These are phyloP conservation scores for Tolypocladium endophyticum DNA, from an alignment of 2,329 filamentous ascomycete genomes.

Conservation along the genomic window DNA sequence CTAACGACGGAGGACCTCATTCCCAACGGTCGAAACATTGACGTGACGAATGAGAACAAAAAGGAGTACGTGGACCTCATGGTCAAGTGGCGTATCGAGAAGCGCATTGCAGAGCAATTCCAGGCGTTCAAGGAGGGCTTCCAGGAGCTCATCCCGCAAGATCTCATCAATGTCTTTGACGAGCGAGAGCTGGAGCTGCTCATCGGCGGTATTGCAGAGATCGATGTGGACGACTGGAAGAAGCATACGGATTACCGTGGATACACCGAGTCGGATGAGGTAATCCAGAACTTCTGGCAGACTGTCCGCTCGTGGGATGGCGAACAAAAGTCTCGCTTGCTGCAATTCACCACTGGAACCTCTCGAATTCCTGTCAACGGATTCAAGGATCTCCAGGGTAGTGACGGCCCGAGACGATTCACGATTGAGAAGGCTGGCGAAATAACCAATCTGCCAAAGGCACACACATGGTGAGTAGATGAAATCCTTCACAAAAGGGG, in stretches of 20 bases:
- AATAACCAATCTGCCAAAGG: constrained; percentile 82
- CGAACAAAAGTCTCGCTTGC: constrained; percentile 89
- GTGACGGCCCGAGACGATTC: constrained; percentile 87
- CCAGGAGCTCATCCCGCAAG: constrained; percentile 91
- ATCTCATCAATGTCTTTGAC: constrained; percentile 96
- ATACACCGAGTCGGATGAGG: constrained; percentile 94
- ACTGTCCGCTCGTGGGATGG: constrained; percentile 94
- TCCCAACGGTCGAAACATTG: constrained; percentile 78
- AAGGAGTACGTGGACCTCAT: constrained; percentile 97
- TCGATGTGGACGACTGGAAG: constrained; percentile 99
- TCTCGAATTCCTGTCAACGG: constrained; percentile 97
- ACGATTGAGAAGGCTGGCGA: constrained; percentile 98
- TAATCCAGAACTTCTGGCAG: constrained; percentile 99
- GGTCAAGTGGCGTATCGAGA: constrained; percentile 98
- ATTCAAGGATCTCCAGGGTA: constrained; percentile 97
- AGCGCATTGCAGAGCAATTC: constrained; percentile 96
- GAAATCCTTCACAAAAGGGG: background rate
- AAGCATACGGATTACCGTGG: constrained; percentile 99
- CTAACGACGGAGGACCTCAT: constrained; percentile 91
- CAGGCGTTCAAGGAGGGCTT: constrained; percentile 96
- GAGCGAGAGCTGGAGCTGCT: constrained; percentile 93
- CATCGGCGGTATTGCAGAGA: constrained; percentile 98
- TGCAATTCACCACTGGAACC: constrained; percentile 96
- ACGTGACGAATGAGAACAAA: constrained; percentile 98
- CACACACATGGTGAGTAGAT: constrained; percentile 80